phyloP scores from a whole-genome alignment of 2,329 filamentous ascomycete genomes.

The Aspergillus fumigatus region DNA sequence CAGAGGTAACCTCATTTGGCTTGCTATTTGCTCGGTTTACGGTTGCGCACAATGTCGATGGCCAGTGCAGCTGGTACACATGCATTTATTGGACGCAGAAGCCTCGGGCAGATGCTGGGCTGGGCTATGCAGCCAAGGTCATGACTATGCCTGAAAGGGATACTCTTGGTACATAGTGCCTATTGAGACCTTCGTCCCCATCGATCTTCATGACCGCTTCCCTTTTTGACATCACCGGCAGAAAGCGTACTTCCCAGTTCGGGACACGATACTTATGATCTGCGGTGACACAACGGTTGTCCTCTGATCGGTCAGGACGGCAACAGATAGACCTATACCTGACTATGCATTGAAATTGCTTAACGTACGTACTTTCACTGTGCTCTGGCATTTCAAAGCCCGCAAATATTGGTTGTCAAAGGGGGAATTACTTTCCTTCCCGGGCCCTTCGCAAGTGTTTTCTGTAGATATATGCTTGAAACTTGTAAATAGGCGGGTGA shows the following conservation, averaged over 20 bases:
- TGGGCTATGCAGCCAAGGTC: too few species aligned
- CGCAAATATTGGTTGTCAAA: neutral
- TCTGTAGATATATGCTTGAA: neutral
- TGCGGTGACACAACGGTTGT: neutral
- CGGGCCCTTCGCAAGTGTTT: neutral
- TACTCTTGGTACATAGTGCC: too few species aligned
- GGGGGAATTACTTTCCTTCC: neutral
- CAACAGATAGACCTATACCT: neutral
- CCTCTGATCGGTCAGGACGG: neutral
- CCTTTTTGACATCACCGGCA: too few species aligned
- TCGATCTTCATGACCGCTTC: too few species aligned
- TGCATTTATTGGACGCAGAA: neutral
- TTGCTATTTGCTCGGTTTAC: neutral
- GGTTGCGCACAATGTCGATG: neutral
- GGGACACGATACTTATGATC: neutral
- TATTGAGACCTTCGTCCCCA: neutral
- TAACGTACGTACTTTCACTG: too few species aligned
- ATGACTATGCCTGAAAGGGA: too few species aligned
- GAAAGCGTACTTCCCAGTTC: neutral
- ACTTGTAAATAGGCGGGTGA: neutral
- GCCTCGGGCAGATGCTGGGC: neutral
- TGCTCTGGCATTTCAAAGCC: too few species aligned
- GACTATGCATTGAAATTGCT: neutral
- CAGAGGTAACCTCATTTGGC: neutral
- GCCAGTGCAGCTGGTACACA: neutral